Percentiles rank a stretch among this genome's conserved stretches.
phyloP scores from a whole-genome alignment of 2,329 filamentous ascomycete genomes.

The Sordariomycetes sp. region DNA sequence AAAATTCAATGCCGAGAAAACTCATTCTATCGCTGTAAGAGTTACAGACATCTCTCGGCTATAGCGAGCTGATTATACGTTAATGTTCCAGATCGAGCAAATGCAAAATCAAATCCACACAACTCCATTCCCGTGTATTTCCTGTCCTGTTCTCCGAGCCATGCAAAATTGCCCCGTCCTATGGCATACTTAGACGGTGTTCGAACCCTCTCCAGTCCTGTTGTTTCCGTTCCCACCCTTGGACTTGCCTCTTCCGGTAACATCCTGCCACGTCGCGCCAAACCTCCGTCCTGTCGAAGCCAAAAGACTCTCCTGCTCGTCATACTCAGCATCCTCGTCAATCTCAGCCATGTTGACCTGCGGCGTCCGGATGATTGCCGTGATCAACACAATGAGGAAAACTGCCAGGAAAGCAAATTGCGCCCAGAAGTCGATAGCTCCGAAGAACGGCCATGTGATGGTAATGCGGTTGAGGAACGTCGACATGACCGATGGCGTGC shows the following conservation, averaged over 20 bases:
- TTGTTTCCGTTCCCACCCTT: conserved; percentile 9
- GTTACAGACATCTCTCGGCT: neutral
- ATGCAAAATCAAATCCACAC: neutral
- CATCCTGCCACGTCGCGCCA: conserved; percentile 81
- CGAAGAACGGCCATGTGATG: conserved; percentile 92
- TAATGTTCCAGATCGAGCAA: neutral
- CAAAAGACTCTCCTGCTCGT: conserved; percentile 87
- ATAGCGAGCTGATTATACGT: too few species aligned
- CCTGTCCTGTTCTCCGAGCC: neutral
- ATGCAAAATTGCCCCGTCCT: neutral
- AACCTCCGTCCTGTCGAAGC: conserved; percentile 76
- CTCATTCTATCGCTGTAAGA: neutral
- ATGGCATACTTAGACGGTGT: neutral
- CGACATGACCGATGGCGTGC: conserved; percentile 83
- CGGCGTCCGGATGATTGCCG: conserved; percentile 72
- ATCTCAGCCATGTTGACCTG: conserved; percentile 66
- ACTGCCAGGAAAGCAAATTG: conserved; percentile 85
- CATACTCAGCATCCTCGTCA: conserved; percentile 82
- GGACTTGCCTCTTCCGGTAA: conserved; percentile 48
- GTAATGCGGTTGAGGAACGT: conserved; percentile 90
- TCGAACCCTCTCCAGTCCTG: conserved; percentile 4
- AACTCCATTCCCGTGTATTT: neutral
- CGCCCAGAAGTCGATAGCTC: conserved; percentile 87
- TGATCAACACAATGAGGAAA: conserved; percentile 73
- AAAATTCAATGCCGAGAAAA: conserved; percentile 1